These are phyloP conservation scores for Macrophomina pseudophaseolina DNA, from an alignment of 2,329 filamentous ascomycete genomes.

Conservation along the genomic window DNA sequence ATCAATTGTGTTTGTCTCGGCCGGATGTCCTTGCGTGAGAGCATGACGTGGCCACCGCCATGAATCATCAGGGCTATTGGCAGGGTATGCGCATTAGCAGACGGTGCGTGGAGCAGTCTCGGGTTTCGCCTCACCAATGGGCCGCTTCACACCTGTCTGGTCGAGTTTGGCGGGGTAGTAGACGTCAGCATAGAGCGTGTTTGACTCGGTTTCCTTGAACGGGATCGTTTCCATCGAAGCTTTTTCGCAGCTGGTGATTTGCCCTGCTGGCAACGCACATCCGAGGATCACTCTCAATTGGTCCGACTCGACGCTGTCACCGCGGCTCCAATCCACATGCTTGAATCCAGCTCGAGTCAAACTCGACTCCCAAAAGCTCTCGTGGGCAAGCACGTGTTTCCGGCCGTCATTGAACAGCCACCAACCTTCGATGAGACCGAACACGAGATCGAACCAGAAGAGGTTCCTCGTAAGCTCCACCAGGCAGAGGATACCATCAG, in stretches of 20 bases:
- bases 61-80: constrained; percentile 51
- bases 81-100: not conserved
- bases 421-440: constrained; percentile 48
- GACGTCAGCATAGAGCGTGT: constrained; percentile 35
- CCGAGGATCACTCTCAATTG: constrained; percentile 27
- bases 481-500: constrained; percentile 38
- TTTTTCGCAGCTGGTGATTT: too few species aligned
- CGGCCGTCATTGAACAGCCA: constrained; percentile 47
- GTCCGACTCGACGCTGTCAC: constrained; percentile 27
- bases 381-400: constrained; percentile 31
- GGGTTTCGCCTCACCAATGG: constrained; percentile 19
- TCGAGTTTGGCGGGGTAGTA: constrained; percentile 36
- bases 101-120: too few species aligned
- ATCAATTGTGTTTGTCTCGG: constrained; percentile 44
- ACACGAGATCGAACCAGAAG: constrained; percentile 44
- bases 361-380: constrained; percentile 32
- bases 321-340: constrained; percentile 34
- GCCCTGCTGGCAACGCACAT: too few species aligned
- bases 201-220: constrained; percentile 11
- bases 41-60: constrained; percentile 48
- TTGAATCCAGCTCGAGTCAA: constrained; percentile 33
- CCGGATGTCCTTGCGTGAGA: constrained; percentile 44
- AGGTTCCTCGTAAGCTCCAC: constrained; percentile 40
- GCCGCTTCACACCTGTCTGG: not conserved
- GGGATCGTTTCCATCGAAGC: constrained; percentile 27